phyloP scores from a whole-genome alignment of 345 rosid species.

The Lagerstroemia speciosa region DNA sequence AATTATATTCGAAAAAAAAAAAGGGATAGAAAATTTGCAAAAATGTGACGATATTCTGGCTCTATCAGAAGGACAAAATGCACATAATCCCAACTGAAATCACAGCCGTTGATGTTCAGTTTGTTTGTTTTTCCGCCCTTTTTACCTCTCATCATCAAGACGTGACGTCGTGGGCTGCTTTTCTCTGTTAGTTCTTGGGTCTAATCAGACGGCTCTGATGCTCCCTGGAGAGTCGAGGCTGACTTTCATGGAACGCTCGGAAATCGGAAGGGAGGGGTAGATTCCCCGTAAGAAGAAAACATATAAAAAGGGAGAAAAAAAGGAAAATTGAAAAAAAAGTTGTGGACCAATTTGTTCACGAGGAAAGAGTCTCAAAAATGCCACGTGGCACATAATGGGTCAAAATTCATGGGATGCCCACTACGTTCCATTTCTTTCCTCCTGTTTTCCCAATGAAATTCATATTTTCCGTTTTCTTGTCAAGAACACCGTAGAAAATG shows the following conservation, averaged over 20 bases:
- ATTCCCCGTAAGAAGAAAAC: not conserved
- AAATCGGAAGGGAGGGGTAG: not conserved
- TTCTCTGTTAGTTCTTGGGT: not conserved
- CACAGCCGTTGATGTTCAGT: slow-evolving; percentile 7
- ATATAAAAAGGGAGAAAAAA: not conserved
- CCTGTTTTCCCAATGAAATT: not conserved
- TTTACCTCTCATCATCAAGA: not conserved
- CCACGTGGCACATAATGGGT: slow-evolving; percentile 1
- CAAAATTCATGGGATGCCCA: not conserved
- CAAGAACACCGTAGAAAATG: no score
- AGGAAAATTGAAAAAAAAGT: no score
- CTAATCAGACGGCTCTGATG: not conserved
- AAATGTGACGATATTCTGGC: no score
- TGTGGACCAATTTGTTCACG: slow-evolving; percentile 1
- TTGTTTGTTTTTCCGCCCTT: no score
- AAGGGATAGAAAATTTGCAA: no score
- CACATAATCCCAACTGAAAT: no score
- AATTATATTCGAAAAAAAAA: no score
- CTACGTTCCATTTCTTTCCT: not conserved
- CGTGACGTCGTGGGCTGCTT: not conserved
- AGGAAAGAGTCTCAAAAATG: not conserved
- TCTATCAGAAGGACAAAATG: no score
- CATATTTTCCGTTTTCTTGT: not conserved
- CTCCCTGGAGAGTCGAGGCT: not conserved
- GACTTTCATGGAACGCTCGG: not conserved